These are phyloP conservation scores for Crithidia bombi DNA, from an alignment of 208 protist species.

Conservation along the genomic window DNA sequence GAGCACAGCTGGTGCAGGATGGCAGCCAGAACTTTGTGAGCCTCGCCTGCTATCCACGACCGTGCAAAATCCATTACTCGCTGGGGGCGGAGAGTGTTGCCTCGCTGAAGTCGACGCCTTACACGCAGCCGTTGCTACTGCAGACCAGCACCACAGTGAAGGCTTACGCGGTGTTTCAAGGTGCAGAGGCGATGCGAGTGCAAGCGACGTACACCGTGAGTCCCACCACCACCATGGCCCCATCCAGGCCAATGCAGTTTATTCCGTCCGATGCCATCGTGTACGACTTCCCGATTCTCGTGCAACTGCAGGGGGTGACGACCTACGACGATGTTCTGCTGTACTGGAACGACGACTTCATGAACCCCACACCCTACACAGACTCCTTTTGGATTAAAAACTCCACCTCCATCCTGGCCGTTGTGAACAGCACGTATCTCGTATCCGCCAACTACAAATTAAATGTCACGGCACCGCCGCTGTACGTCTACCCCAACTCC, in stretches of 20 bases:
- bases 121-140: slow-evolving; percentile 43
- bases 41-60: slow-evolving; percentile 49
- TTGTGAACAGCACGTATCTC: slow-evolving; percentile 42
- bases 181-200: slow-evolving; percentile 20
- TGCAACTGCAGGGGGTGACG: slow-evolving; percentile 39
- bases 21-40: slow-evolving; percentile 36
- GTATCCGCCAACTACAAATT: slow-evolving; percentile 46
- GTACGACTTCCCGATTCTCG: slow-evolving; percentile 52
- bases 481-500: slow-evolving; percentile 54
- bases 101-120: slow-evolving; percentile 19
- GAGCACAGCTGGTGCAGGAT: slow-evolving; percentile 24
- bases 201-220: slow-evolving; percentile 48
- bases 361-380: slow-evolving; percentile 38
- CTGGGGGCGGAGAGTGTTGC: slow-evolving; percentile 36
- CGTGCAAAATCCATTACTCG: slow-evolving; percentile 69
- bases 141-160: slow-evolving; percentile 44
- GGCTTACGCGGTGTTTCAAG: slow-evolving; percentile 40
- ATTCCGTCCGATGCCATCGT: slow-evolving; percentile 25
- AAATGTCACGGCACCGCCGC: slow-evolving; percentile 27
- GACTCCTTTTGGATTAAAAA: slow-evolving; percentile 58
- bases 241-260: slow-evolving; percentile 29
- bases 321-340: slow-evolving; percentile 39
- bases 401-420: slow-evolving; percentile 48
- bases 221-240: slow-evolving; percentile 7
- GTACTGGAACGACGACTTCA: slow-evolving; percentile 41